These are phyloP conservation scores for Guadua angustifolia DNA, from an alignment of 176 grass and related monocot genomes.

Conservation along the genomic window DNA sequence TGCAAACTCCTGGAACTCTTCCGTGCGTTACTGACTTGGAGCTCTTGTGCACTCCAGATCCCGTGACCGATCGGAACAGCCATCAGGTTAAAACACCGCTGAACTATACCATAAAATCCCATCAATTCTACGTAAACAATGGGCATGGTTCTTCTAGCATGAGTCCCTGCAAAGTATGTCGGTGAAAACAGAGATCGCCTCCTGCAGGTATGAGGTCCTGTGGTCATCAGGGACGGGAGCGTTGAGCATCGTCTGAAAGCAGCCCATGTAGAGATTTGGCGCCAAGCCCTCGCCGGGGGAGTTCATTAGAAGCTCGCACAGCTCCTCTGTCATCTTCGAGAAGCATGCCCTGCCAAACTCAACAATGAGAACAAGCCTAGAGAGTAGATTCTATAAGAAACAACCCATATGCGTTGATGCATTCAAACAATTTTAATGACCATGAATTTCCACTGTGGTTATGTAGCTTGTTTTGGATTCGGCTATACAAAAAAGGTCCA, in stretches of 20 bases:
- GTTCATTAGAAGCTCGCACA: slow-evolving; percentile 61
- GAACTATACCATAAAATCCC: slow-evolving; percentile 9
- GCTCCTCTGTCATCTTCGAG: slow-evolving; percentile 85
- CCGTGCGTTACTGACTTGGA: background rate
- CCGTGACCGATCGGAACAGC: background rate
- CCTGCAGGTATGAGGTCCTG: slow-evolving; percentile 58
- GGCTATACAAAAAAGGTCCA: background rate
- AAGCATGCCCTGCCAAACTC: slow-evolving; percentile 65
- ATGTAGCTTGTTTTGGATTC: slow-evolving; percentile 25
- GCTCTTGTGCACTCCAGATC: background rate
- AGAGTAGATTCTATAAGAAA: background rate
- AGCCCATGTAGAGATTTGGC: slow-evolving; percentile 61
- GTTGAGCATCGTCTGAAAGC: slow-evolving; percentile 69
- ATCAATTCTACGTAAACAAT: slow-evolving; percentile 19
- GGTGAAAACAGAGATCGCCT: slow-evolving; percentile 70
- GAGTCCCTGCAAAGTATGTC: slow-evolving; percentile 56
- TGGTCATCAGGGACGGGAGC: slow-evolving; percentile 64
- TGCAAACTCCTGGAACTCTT: background rate
- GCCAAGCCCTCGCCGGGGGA: slow-evolving; percentile 37
- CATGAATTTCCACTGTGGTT: background rate
- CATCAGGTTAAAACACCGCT: background rate
- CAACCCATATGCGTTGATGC: background rate
- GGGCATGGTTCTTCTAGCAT: slow-evolving; percentile 26
- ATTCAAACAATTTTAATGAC: background rate
- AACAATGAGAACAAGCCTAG: slow-evolving; percentile 17